Evolutionary conservation across 2,329 filamentous ascomycete species (phyloP).

Genomic region (Nannizziopsis barbatae): DNA sequence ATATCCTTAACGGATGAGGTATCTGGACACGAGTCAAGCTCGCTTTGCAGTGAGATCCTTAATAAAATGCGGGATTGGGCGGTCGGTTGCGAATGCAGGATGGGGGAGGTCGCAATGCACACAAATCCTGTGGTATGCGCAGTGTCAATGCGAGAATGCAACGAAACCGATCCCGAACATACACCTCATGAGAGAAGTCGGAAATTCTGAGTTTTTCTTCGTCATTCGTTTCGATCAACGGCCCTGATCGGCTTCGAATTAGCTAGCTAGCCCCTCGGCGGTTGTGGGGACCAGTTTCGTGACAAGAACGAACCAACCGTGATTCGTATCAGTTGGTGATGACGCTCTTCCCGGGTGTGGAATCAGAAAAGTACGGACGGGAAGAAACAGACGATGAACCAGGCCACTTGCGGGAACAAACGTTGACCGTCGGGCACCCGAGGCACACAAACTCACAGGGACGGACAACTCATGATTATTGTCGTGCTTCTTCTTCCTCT

Average conservation of each 20-base stretch:
- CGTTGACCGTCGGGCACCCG: background rate
- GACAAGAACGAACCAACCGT: background rate
- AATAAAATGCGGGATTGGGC: background rate
- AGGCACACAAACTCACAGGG: background rate
- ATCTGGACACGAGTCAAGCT: background rate
- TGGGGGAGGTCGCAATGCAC: background rate
- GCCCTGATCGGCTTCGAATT: too few relatives aligned
- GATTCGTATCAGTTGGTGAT: too few relatives aligned
- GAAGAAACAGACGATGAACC: background rate
- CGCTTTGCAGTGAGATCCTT: slow-evolving; percentile 1
- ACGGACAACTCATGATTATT: background rate
- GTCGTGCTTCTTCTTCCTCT: background rate
- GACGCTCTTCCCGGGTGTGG: too few relatives aligned
- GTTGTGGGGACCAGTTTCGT: too few relatives aligned
- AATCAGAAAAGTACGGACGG: too few relatives aligned
- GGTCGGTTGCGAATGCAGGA: background rate
- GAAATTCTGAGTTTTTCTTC: too few relatives aligned
- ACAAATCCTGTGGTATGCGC: background rate
- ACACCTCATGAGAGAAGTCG: too few relatives aligned
- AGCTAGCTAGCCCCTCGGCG: too few relatives aligned
- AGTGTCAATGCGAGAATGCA: background rate
- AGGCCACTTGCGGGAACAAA: background rate
- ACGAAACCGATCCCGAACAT: background rate
- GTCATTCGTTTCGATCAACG: too few relatives aligned
- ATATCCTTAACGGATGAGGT: background rate